These are phyloP conservation scores for Marvania coccoides DNA, from an alignment of 139 green algal genomes.

Conservation along the genomic window DNA sequence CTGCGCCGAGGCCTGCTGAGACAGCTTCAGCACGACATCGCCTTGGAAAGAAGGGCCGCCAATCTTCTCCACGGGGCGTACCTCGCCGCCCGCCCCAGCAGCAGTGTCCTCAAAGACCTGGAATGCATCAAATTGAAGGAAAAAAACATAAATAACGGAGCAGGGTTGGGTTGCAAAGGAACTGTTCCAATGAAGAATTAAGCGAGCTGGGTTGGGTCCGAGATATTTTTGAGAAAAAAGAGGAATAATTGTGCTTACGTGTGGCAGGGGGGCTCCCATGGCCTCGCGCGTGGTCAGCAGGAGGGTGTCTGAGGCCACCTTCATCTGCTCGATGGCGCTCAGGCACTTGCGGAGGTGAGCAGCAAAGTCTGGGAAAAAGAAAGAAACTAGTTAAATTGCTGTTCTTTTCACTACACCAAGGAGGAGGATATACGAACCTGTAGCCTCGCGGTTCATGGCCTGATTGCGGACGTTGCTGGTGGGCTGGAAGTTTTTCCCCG, in stretches of 20 bases:
- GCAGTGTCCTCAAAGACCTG: conserved; percentile 12
- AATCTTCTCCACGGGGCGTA: neutral
- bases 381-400: too few relatives aligned
- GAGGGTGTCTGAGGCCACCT: conserved; percentile 3
- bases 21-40: neutral
- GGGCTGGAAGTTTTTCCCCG: neutral
- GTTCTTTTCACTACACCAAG: too few relatives aligned
- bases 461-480: neutral
- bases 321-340: conserved; percentile 3
- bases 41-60: neutral
- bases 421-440: too few relatives aligned
- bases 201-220: too few relatives aligned
- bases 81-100: neutral
- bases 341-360: conserved; percentile 3
- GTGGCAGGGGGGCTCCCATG: conserved; percentile 2
- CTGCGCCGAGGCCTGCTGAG: neutral
- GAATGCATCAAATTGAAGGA: too few relatives aligned
- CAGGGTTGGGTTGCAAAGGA: too few relatives aligned
- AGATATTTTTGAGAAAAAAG: too few relatives aligned
- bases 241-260: too few relatives aligned
- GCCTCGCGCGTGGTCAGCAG: neutral
- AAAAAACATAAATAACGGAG: too few relatives aligned
- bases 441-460: conserved; percentile 2
- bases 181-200: too few relatives aligned
- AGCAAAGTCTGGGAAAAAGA: too few relatives aligned